A percentile compares a stretch with the other conserved stretches of the same genome.
Conservation (phyloP, 2,329 filamentous ascomycete genomes). For the Aspergillus fijiensis region DNA sequence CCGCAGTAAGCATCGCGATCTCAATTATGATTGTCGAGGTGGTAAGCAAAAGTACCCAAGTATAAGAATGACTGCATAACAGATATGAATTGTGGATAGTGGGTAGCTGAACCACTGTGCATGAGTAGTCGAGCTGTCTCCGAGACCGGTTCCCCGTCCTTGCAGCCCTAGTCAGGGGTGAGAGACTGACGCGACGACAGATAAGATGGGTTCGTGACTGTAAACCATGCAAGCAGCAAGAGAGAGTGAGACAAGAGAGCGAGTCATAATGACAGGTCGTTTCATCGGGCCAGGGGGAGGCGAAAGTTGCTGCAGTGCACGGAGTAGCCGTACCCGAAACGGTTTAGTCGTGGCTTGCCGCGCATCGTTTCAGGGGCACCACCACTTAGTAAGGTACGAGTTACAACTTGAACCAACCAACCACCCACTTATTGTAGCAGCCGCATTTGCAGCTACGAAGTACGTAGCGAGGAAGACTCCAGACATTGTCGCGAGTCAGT, state of each 20-base stretch:
- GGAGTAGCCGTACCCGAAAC: background rate
- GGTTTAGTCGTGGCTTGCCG: background rate
- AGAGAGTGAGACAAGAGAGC: background rate
- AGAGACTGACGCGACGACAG: background rate
- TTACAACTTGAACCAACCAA: too few species aligned
- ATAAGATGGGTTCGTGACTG: background rate
- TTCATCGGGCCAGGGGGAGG: slow-evolving; percentile 13
- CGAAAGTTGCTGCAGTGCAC: background rate
- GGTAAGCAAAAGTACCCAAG: background rate
- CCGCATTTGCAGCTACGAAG: background rate
- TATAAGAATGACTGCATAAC: slow-evolving; percentile 11
- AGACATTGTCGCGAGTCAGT: background rate
- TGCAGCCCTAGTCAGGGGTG: slow-evolving; percentile 18
- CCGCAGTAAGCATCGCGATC: background rate
- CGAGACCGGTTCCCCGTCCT: slow-evolving; percentile 8
- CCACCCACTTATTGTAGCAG: too few species aligned
- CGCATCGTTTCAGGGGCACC: background rate
- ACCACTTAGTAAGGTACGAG: too few species aligned
- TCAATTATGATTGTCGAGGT: background rate
- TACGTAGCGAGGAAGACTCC: background rate
- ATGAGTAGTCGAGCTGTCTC: background rate
- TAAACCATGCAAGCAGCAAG: background rate
- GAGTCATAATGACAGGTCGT: slow-evolving; percentile 20
- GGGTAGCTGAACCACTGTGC: slow-evolving; percentile 1
- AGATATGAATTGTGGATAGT: slow-evolving; percentile 3